A percentile compares a stretch with the other conserved stretches of the same genome.
phyloP scores from a whole-genome alignment of 2,329 filamentous ascomycete species.

The Fusarium lateritium region DNA sequence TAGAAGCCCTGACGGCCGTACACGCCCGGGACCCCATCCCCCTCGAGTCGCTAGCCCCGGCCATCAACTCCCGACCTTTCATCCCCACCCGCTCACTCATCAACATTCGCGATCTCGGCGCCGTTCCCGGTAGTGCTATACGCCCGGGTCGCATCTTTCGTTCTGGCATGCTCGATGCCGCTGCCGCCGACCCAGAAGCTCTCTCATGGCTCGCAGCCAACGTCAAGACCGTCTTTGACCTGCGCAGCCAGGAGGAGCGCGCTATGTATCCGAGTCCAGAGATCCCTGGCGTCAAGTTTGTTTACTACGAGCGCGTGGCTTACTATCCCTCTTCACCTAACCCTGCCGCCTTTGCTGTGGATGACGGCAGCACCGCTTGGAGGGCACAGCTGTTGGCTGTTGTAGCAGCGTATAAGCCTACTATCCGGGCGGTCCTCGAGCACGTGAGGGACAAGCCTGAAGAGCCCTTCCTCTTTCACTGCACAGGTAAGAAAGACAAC shows the following conservation, averaged over 20 bases:
- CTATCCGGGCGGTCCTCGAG: slow-evolving; percentile 62
- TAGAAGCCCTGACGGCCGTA: slow-evolving; percentile 58
- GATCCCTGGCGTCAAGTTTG: slow-evolving; percentile 61
- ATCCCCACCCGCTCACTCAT: slow-evolving; percentile 62
- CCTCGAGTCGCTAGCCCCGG: slow-evolving; percentile 53
- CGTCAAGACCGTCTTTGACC: slow-evolving; percentile 65
- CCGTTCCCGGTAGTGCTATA: slow-evolving; percentile 59
- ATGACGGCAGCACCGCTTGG: slow-evolving; percentile 62
- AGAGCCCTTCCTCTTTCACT: slow-evolving; percentile 67
- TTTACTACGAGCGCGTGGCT: slow-evolving; percentile 58
- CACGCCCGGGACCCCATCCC: slow-evolving; percentile 59
- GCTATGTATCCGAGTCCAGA: slow-evolving; percentile 59
- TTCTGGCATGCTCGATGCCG: slow-evolving; percentile 60
- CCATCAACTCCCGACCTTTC: slow-evolving; percentile 62
- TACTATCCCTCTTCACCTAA: slow-evolving; percentile 55
- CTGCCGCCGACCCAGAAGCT: slow-evolving; percentile 49
- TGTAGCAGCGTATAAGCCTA: slow-evolving; percentile 58
- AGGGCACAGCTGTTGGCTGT: slow-evolving; percentile 64
- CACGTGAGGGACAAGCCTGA: slow-evolving; percentile 62
- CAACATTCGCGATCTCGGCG: slow-evolving; percentile 67
- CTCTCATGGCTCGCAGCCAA: slow-evolving; percentile 55
- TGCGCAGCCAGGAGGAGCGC: slow-evolving; percentile 64
- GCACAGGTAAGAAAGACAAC: slow-evolving; percentile 61
- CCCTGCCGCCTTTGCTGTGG: slow-evolving; percentile 61
- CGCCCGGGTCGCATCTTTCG: slow-evolving; percentile 62